phyloP scores from a whole-genome alignment of 75 land plant genomes.

The Selaginella tamariscina region DNA sequence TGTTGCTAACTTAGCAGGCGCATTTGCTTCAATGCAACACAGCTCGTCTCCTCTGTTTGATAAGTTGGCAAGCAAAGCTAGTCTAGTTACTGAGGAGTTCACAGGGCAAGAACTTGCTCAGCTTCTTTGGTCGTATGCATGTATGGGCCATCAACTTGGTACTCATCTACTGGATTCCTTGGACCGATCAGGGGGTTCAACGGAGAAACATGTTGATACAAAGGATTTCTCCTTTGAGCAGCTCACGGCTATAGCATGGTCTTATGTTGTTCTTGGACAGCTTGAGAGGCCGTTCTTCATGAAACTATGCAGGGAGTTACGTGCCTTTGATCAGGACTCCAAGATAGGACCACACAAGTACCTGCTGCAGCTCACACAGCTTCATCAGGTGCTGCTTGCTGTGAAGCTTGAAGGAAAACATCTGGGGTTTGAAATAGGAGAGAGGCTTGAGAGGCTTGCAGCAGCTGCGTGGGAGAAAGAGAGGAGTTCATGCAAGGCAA shows the following conservation, averaged over 20 bases:
- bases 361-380: slow-evolving; percentile 36
- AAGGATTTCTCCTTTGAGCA: slow-evolving; percentile 43
- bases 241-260: slow-evolving; percentile 89
- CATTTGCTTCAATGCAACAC: slow-evolving; percentile 92
- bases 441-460: slow-evolving; percentile 42
- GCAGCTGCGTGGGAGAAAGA: slow-evolving; percentile 62
- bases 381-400: slow-evolving; percentile 54
- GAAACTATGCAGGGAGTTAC: slow-evolving; percentile 46
- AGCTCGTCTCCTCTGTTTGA: slow-evolving; percentile 54
- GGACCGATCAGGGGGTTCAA: slow-evolving; percentile 18
- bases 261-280: slow-evolving; percentile 72
- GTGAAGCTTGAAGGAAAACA: slow-evolving; percentile 55
- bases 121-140: slow-evolving; percentile 80
- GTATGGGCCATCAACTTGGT: slow-evolving; percentile 49
- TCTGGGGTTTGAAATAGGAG: slow-evolving; percentile 33
- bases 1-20: slow-evolving; percentile 88
- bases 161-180: slow-evolving; percentile 50
- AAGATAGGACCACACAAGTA: not conserved
- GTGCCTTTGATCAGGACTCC: slow-evolving; percentile 22
- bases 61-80: slow-evolving; percentile 40
- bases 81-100: slow-evolving; percentile 37
- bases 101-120: slow-evolving; percentile 72
- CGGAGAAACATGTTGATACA: slow-evolving; percentile 3
- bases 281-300: slow-evolving; percentile 49
- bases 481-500: slow-evolving; percentile 44